Base-by-base conservation (phyloP, 768 basidiomycete genomes). In the Leccinum incarnatum region DNA sequence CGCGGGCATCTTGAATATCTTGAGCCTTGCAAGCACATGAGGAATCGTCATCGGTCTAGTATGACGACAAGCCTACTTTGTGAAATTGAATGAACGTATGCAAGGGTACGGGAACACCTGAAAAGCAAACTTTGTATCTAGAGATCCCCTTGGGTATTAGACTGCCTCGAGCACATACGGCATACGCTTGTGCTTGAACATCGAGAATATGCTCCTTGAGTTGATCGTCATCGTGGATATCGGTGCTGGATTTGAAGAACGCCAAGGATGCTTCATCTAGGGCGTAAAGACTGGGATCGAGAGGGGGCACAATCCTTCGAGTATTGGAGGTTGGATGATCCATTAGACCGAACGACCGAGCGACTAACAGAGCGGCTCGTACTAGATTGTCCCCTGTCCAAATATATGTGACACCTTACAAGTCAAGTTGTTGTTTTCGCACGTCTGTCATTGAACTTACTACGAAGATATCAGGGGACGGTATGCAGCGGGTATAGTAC, bases 181-280 rank as follows among this genome's bases (percentile, higher is more conserved):
- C 62, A 55, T 71, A 75, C 1, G 74, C 75, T 56, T 69, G 67
- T 30, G 52, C 59, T 59, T 75, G 76, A n/a, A 77, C 65, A 25
- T 57, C 55, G 12, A 77, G 32, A 34, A 77, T 68, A 53, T 77
- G 75, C 14, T 58, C 47, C 59, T 65, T 74, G 55, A 77, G 65
- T 46, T 62, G 60, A 1, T 70, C 64, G 1, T 69, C 69, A 36
- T 72, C 67, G 1, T 65, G 42, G 21, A 77, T 74, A 4, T 74
- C 68, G 11, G 69, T 73, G 51, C 62, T 55, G 8, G 50, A 42
- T 56, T 69, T 71, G 55, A 77, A 66, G 56, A 76, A 76, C 5
- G 49, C 59, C 9, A 46, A 48, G 12, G 69, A 59, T 30, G 58
- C 55, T 2, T 50, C 15, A 21, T 55, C 59, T 6, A 61, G 48